These are phyloP conservation scores for Globisporangium emineosum DNA, from an alignment of 352 stramenopile species.

Conservation along the genomic window DNA sequence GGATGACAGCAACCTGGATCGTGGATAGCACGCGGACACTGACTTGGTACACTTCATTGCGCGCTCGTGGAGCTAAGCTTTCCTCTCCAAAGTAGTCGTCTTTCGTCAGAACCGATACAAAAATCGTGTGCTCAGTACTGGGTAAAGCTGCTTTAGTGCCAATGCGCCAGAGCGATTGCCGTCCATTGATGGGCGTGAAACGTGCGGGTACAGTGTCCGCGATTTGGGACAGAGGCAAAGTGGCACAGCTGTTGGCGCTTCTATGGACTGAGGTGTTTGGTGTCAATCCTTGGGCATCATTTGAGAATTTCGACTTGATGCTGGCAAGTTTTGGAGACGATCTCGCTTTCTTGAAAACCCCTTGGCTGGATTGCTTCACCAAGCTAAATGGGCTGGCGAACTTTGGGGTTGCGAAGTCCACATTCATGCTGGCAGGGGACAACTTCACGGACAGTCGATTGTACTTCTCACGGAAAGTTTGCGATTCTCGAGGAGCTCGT, in stretches of 20 bases:
- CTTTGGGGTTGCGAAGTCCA: constrained; percentile 2
- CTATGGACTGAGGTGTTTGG: background rate
- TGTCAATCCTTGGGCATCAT: background rate
- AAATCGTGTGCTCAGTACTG: constrained; percentile 19
- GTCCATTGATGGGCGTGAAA: background rate
- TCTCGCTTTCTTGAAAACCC: background rate
- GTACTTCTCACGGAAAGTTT: background rate
- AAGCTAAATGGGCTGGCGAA: background rate
- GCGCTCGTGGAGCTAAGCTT: constrained; percentile 28
- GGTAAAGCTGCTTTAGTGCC: background rate
- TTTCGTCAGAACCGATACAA: constrained; percentile 52
- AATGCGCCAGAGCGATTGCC: constrained; percentile 11
- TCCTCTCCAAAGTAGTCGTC: constrained; percentile 66
- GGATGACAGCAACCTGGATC: constrained; percentile 41
- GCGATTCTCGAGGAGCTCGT: background rate
- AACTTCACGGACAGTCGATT: constrained; percentile 2
- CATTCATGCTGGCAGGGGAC: background rate
- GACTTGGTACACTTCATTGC: constrained; percentile 44
- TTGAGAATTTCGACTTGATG: background rate
- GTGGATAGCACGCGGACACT: constrained; percentile 57
- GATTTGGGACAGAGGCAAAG: background rate
- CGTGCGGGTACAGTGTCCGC: background rate
- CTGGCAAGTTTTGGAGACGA: background rate
- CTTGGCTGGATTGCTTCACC: constrained; percentile 8
- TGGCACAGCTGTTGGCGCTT: background rate